Conservation (phyloP, 495 filamentous ascomycete species). For the Penicillium silybi region DNA sequence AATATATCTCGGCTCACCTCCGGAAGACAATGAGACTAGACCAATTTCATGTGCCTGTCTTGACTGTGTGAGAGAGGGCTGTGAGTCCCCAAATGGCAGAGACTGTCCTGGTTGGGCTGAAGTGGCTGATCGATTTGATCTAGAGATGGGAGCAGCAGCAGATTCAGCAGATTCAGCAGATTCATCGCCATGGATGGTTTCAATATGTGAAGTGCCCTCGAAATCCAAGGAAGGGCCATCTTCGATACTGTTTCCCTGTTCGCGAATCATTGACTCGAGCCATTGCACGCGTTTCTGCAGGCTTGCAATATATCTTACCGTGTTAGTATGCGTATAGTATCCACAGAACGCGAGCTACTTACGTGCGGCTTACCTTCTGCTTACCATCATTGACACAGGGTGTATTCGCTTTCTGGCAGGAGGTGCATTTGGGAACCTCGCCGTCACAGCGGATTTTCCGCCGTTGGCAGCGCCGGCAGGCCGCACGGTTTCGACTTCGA, state of each 20-base stretch:
- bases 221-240: constrained; percentile 14
- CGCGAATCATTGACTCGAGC: constrained; percentile 39
- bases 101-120: constrained; percentile 4
- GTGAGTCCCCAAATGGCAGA: not conserved
- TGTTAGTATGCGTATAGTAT: not conserved
- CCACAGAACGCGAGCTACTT: constrained; percentile 5
- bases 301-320: constrained; percentile 34
- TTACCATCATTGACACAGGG: constrained; percentile 42
- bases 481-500: constrained; percentile 32
- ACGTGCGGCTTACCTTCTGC: constrained; percentile 37
- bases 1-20: constrained; percentile 35
- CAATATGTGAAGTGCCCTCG: constrained; percentile 1
- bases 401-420: constrained; percentile 36
- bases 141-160: not conserved
- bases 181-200: not conserved
- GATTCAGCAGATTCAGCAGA: not conserved
- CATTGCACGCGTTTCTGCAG: constrained; percentile 38
- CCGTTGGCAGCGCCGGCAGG: constrained; percentile 35
- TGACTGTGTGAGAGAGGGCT: constrained; percentile 7
- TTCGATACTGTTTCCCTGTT: constrained; percentile 26
- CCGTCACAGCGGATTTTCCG: constrained; percentile 26
- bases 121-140: not conserved
- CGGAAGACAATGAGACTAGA: constrained; percentile 34
- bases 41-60: constrained; percentile 38
- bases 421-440: constrained; percentile 26